Conservation (phyloP, 441 rosid species). For the Erodium moschatum region DNA sequence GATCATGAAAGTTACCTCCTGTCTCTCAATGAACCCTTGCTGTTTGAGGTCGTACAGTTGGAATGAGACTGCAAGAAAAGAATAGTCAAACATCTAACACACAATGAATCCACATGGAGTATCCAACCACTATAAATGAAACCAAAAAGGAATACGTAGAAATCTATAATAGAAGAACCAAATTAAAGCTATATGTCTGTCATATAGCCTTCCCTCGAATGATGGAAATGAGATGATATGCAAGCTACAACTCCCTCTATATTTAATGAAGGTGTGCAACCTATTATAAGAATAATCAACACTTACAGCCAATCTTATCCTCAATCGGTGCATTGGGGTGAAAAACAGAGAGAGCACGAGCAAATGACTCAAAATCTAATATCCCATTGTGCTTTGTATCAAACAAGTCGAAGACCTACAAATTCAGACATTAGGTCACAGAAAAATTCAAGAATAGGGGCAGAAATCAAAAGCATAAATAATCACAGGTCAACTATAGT, state of each 20-base stretch:
- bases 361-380: constrained; percentile 91
- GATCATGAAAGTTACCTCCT: constrained; percentile 42
- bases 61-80: constrained; percentile 57
- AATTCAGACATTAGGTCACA: constrained; percentile 5
- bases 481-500: constrained; percentile 1
- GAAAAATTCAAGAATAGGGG: neutral
- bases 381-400: constrained; percentile 94
- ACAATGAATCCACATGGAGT: neutral
- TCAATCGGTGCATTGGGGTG: constrained; percentile 91
- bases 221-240: neutral
- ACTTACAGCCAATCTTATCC: constrained; percentile 59
- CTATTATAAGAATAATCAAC: neutral
- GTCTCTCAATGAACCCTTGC: constrained; percentile 93
- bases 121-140: constrained; percentile 2
- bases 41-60: constrained; percentile 89
- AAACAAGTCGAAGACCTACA: constrained; percentile 83
- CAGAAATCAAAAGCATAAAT: neutral
- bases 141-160: neutral
- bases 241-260: constrained; percentile 1
- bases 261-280: too few species aligned
- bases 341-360: constrained; percentile 86
- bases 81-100: constrained; percentile 5
- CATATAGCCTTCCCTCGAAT: too few species aligned
- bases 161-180: neutral
- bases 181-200: neutral